A percentile compares a stretch with the other conserved stretches of the same genome.
phyloP scores from a whole-genome alignment of 2,329 filamentous ascomycete genomes.

The Apiospora malaysiana region DNA sequence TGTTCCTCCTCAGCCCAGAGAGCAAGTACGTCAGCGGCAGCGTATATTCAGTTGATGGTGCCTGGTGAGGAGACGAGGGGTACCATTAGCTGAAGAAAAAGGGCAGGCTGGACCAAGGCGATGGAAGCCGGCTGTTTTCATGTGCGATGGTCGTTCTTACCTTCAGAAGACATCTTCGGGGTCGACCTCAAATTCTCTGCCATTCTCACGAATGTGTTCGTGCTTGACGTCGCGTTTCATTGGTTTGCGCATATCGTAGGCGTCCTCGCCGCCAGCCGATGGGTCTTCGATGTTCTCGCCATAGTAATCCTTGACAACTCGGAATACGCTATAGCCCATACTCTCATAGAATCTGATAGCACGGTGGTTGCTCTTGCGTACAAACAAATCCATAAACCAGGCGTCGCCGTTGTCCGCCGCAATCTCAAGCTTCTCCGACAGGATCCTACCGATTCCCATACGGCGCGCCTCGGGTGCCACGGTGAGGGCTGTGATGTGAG shows the following conservation, averaged over 20 bases:
- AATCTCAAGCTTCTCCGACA: constrained; percentile 82
- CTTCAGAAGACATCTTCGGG: constrained; percentile 85
- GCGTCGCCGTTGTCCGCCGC: constrained; percentile 81
- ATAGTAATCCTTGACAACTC: constrained; percentile 91
- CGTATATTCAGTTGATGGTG: constrained; percentile 54
- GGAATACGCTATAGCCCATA: constrained; percentile 91
- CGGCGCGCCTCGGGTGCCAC: constrained; percentile 86
- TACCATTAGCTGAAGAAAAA: neutral
- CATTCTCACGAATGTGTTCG: constrained; percentile 80
- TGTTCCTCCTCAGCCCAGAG: constrained; percentile 53
- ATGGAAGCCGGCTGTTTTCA: neutral
- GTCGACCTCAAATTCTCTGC: constrained; percentile 77
- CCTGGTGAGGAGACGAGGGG: constrained; percentile 25
- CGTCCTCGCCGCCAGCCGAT: constrained; percentile 75
- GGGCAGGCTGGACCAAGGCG: neutral
- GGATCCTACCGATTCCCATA: constrained; percentile 82
- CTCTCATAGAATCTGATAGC: constrained; percentile 89
- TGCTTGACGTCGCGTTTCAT: constrained; percentile 78
- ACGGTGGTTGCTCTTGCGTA: constrained; percentile 84
- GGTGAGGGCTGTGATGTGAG: constrained; percentile 94
- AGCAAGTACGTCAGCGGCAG: constrained; percentile 53
- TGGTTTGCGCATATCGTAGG: constrained; percentile 95
- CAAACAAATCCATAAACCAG: constrained; percentile 97
- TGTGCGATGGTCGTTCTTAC: neutral
- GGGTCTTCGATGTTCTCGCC: constrained; percentile 77